These are phyloP conservation scores for Aspergillus affinis DNA, from an alignment of 495 filamentous ascomycete species.

Conservation along the genomic window DNA sequence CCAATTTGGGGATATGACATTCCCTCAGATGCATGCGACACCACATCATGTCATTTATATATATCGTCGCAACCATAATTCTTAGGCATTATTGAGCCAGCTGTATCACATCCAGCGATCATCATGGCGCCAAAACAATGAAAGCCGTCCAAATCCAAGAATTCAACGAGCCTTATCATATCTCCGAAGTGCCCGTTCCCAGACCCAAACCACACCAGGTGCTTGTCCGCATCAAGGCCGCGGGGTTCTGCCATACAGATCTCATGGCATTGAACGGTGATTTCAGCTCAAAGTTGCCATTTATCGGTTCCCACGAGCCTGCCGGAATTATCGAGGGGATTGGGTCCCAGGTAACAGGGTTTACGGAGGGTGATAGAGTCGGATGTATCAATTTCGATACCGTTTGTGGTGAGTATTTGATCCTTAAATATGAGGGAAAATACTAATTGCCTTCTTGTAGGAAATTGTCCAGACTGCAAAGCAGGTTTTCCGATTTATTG, in stretches of 20 bases:
- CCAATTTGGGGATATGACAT: too few relatives aligned
- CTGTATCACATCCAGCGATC: not conserved
- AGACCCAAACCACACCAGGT: conserved; percentile 16
- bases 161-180: conserved; percentile 16
- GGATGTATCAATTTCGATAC: conserved; percentile 19
- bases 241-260: conserved; percentile 63
- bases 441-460: conserved; percentile 15
- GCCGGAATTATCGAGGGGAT: conserved; percentile 52
- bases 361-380: conserved; percentile 47
- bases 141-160: conserved; percentile 15
- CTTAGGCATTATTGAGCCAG: too few relatives aligned
- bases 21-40: too few relatives aligned
- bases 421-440: not conserved
- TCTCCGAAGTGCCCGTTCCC: conserved; percentile 16
- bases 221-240: conserved; percentile 42
- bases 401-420: conserved; percentile 10
- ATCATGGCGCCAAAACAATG: conserved; percentile 11
- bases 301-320: conserved; percentile 59
- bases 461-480: conserved; percentile 14
- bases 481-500: conserved; percentile 16
- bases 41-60: too few relatives aligned
- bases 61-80: too few relatives aligned
- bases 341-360: conserved; percentile 43
- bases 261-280: conserved; percentile 48
- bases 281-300: conserved; percentile 43